These are phyloP conservation scores for Quercus agrifolia DNA, from an alignment of 306 rosid genomes.

Conservation along the genomic window DNA sequence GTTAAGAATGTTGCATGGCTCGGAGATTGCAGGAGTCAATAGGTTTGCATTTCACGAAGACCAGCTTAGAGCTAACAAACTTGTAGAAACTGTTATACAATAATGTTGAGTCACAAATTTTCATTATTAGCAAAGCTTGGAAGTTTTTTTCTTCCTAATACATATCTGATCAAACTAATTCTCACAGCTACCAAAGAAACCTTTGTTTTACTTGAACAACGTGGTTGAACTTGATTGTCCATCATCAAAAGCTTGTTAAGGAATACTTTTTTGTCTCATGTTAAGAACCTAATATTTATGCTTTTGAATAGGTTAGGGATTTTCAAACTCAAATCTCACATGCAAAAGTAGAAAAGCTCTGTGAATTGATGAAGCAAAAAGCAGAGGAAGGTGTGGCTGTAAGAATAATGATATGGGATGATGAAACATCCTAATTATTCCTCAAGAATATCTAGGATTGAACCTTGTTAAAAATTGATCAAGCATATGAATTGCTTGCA, in stretches of 20 bases:
- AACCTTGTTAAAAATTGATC: too few species aligned
- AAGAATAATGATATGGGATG: constrained; percentile 89
- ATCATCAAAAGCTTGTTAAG: too few species aligned
- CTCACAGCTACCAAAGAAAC: background rate
- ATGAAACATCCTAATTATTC: constrained; percentile 79
- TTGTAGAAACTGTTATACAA: too few species aligned
- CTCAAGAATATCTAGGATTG: constrained; percentile 46
- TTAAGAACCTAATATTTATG: background rate
- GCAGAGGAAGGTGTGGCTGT: constrained; percentile 96
- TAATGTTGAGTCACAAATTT: too few species aligned
- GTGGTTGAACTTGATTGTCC: too few species aligned
- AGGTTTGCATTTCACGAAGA: background rate
- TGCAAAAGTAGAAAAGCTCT: constrained; percentile 74
- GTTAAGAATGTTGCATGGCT: background rate
- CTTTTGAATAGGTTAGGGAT: constrained; percentile 70
- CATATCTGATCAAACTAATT: background rate
- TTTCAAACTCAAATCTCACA: constrained; percentile 63
- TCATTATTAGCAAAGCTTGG: too few species aligned
- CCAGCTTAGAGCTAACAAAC: background rate
- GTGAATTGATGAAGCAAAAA: constrained; percentile 72
- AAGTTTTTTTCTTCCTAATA: background rate
- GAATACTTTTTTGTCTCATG: background rate
- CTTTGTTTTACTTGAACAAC: background rate
- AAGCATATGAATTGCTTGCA: too few species aligned
- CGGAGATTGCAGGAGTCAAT: background rate